A percentile compares a stretch with the other conserved stretches of the same genome.
These are phyloP conservation scores for Paramecium caudatum DNA, from an alignment of 73 alveolate genomes.

Conservation along the genomic window DNA sequence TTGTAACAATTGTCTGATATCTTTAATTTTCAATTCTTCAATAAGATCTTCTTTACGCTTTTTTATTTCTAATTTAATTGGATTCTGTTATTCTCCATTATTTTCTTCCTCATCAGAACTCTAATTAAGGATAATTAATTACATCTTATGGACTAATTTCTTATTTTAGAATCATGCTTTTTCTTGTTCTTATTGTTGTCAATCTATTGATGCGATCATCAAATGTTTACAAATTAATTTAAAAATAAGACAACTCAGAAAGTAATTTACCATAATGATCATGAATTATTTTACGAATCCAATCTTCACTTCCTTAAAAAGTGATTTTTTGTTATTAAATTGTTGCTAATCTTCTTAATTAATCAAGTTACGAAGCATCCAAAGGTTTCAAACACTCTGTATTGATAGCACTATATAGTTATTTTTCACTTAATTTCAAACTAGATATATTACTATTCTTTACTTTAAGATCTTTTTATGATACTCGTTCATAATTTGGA, in stretches of 20 bases:
- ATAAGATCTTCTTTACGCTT: conserved; percentile 53
- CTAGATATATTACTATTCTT: not conserved
- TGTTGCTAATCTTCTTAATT: conserved; percentile 11
- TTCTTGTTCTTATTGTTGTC: conserved; percentile 41
- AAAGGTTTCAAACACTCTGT: conserved; percentile 15
- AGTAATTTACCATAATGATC: conserved; percentile 11
- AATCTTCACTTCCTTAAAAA: conserved; percentile 70
- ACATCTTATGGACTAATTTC: conserved; percentile 61
- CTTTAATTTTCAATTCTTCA: conserved; percentile 54
- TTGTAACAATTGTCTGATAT: not conserved
- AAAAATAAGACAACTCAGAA: conserved; percentile 8
- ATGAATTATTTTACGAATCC: conserved; percentile 60
- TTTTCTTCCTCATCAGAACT: conserved; percentile 61
- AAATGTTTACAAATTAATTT: not conserved
- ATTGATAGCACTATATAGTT: conserved; percentile 52
- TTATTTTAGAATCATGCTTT: conserved; percentile 47
- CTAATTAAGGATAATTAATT: conserved; percentile 19
- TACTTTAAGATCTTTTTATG: conserved; percentile 60
- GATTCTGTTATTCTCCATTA: not conserved
- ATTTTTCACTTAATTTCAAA: conserved; percentile 58
- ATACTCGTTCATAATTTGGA: conserved; percentile 44
- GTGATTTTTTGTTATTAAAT: conserved; percentile 40
- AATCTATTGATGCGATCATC: conserved; percentile 14
- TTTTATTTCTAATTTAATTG: conserved; percentile 5
- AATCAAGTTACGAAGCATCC: conserved; percentile 25